phyloP scores from a whole-genome alignment of 2,329 filamentous ascomycete species.

The Chrysosphaeria jannelii region DNA sequence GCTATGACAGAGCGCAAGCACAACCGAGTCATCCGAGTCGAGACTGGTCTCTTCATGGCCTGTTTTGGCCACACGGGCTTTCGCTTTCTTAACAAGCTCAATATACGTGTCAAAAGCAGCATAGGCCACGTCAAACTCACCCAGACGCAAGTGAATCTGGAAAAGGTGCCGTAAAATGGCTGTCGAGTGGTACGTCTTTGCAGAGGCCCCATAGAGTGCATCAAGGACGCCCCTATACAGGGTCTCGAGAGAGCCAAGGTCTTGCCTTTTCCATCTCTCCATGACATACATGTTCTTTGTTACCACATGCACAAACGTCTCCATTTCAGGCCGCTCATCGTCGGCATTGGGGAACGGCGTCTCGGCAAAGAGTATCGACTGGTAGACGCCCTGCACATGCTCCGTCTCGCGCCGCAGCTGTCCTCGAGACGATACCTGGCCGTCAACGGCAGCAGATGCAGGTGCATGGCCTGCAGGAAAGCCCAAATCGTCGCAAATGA shows the following conservation, averaged over 20 bases:
- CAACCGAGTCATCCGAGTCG: slow-evolving; percentile 53
- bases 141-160: slow-evolving; percentile 56
- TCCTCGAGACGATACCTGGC: slow-evolving; percentile 19
- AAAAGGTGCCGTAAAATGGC: slow-evolving; percentile 66
- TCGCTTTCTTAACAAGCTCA: slow-evolving; percentile 60
- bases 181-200: slow-evolving; percentile 87
- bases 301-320: slow-evolving; percentile 50
- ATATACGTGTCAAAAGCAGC: slow-evolving; percentile 81
- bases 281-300: slow-evolving; percentile 66
- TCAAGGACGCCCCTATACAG: slow-evolving; percentile 54
- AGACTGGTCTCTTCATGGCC: slow-evolving; percentile 39
- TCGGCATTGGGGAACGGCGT: slow-evolving; percentile 63
- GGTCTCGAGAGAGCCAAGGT: slow-evolving; percentile 47
- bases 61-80: slow-evolving; percentile 54
- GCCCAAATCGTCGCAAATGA: slow-evolving; percentile 34
- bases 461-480: slow-evolving; percentile 20
- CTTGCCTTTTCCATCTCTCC: slow-evolving; percentile 47
- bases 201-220: slow-evolving; percentile 67
- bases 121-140: slow-evolving; percentile 76
- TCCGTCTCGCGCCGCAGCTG: slow-evolving; percentile 52
- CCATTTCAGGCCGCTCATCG: slow-evolving; percentile 48
- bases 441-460: slow-evolving; percentile 10
- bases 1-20: slow-evolving; percentile 50
- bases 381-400: slow-evolving; percentile 49
- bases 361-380: slow-evolving; percentile 46